These are phyloP conservation scores for Sordariomycetes sp. DNA, from an alignment of 2,329 filamentous ascomycete genomes.

Conservation along the genomic window DNA sequence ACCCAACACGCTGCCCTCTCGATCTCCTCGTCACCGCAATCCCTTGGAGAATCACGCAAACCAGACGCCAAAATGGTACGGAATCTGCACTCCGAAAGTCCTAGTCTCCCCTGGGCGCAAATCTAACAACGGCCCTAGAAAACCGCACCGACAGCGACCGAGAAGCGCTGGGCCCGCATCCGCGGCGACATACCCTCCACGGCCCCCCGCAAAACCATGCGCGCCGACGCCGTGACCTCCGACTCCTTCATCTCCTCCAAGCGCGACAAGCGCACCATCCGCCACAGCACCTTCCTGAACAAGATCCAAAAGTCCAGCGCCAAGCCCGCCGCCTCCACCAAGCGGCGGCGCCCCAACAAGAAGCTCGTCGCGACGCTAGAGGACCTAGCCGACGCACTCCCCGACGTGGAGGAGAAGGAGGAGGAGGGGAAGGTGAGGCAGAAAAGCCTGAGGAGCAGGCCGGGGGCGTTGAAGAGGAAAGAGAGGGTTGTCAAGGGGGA, in stretches of 20 bases:
- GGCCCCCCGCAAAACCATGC: slow-evolving; percentile 37
- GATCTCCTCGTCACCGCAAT: not conserved
- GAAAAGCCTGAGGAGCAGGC: slow-evolving; percentile 60
- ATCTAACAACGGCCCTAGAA: slow-evolving; percentile 4
- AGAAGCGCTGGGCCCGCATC: slow-evolving; percentile 38
- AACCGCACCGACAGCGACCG: slow-evolving; percentile 32
- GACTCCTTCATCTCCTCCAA: slow-evolving; percentile 59
- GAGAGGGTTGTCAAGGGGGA: slow-evolving; percentile 69
- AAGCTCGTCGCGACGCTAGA: slow-evolving; percentile 68
- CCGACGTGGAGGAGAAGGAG: slow-evolving; percentile 37
- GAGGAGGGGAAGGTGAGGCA: slow-evolving; percentile 55
- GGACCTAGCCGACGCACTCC: slow-evolving; percentile 68
- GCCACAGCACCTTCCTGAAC: slow-evolving; percentile 66
- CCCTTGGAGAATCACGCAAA: not conserved
- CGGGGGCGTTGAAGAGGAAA: slow-evolving; percentile 72
- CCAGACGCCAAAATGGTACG: not conserved
- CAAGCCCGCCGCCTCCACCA: slow-evolving; percentile 31
- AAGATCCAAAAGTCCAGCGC: slow-evolving; percentile 52
- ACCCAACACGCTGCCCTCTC: not conserved
- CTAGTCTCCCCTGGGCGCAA: slow-evolving; percentile 6
- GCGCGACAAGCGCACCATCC: slow-evolving; percentile 70
- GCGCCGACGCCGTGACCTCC: slow-evolving; percentile 32
- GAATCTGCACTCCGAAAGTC: not conserved
- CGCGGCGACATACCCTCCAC: slow-evolving; percentile 33
- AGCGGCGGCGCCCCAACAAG: slow-evolving; percentile 43